Percentiles rank a stretch among this genome's conserved stretches.
These are phyloP conservation scores for Porphyrellus cyaneotinctus DNA, from an alignment of 768 basidiomycete genomes.

Conservation along the genomic window DNA sequence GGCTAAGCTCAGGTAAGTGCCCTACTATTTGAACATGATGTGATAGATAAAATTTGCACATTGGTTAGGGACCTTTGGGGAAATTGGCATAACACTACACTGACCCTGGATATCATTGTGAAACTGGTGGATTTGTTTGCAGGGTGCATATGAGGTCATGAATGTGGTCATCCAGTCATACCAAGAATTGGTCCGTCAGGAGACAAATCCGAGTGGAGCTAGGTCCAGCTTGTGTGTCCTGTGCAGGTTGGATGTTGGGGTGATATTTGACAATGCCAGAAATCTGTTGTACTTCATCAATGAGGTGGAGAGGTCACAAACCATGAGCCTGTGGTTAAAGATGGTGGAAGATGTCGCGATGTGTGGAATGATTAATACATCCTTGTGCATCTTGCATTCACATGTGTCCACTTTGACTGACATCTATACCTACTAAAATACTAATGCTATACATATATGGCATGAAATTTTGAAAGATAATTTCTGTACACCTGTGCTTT, in stretches of 20 bases:
- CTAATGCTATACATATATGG: too few relatives aligned
- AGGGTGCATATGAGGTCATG: neutral
- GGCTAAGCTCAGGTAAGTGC: neutral
- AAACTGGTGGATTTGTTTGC: neutral
- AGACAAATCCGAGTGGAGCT: neutral
- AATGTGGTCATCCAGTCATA: neutral
- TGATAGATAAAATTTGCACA: neutral
- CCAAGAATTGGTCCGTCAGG: neutral
- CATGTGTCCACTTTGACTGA: neutral
- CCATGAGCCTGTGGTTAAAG: neutral
- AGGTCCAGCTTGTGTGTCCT: neutral
- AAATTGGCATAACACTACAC: neutral
- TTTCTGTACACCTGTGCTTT: too few relatives aligned
- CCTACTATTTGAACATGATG: too few relatives aligned
- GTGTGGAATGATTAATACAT: neutral
- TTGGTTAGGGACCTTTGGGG: neutral
- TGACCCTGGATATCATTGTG: neutral
- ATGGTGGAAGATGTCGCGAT: neutral
- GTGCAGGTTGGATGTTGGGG: neutral
- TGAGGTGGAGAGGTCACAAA: neutral
- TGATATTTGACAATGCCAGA: neutral
- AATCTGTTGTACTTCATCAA: neutral
- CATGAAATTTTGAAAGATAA: too few relatives aligned
- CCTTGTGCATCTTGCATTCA: neutral
- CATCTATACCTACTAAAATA: neutral